Base-by-base conservation (phyloP, 805 yeast species). In the Millerozyma miso region DNA sequence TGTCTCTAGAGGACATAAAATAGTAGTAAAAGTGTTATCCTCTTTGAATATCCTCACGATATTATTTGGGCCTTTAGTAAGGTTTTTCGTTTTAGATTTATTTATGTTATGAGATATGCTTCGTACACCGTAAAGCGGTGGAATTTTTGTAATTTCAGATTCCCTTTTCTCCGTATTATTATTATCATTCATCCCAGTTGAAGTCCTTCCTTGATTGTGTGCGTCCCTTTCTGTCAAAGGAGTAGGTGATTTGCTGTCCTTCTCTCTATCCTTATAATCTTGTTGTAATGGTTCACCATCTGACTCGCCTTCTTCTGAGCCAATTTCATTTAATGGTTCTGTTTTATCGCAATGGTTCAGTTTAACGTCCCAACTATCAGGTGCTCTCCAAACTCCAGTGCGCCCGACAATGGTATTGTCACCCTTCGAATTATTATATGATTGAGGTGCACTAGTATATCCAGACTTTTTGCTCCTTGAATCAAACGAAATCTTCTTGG, bases 21-120 rank as follows among this genome's bases (percentile, higher is more conserved):
- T 67, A 1, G 96, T 87, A 13, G 93, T 85, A 50, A 88, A 87
- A 8, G 89, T 85, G 52, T 88, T 90, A 44, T 87, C 95, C 40
- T 81, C 85, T 45, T 85, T 80, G 66, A 85, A 89, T 1, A 91
- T 82, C 46, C 96, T 80, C 17, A 91, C 69, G 47, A 73, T 76
- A 50, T 68, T 76, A 37, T 66, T 69, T 17, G 68, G 66, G 10
- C 64, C 67, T 42, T 55, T 60, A 5, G 46, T 46, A 29, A 26
- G 34, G 15, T 26, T 38, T 15, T 45, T 34, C 6, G 48, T 7
- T 7, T 23, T 23, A 23, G 29, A 6, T 10, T 23, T 23, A 10
- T 23, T 6, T 6, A 23, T 23, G 29, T 6, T 23, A 10, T 35
- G 26, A 35, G 13, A n/a, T 12, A 35, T 35, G n/a, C 29, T 18